These are phyloP conservation scores for Drechslerella coelobrocha DNA, from an alignment of 2,329 filamentous ascomycete species.

Conservation along the genomic window DNA sequence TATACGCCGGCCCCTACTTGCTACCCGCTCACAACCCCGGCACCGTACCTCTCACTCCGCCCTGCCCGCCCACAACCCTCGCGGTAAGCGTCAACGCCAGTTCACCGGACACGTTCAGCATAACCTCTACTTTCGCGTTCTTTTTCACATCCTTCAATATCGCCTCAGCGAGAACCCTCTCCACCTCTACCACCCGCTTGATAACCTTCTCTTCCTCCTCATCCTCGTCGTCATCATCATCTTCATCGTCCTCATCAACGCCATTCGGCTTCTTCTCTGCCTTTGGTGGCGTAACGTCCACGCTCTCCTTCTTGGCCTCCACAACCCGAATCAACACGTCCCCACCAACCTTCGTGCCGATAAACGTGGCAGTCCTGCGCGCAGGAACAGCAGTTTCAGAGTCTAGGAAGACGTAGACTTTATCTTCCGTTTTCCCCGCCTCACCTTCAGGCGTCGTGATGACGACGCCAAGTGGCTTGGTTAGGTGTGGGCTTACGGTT, in stretches of 20 bases:
- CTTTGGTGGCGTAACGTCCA: constrained; percentile 80
- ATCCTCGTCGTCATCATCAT: constrained; percentile 63
- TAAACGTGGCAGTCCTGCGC: constrained; percentile 80
- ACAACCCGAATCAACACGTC: constrained; percentile 87
- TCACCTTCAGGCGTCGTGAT: constrained; percentile 66
- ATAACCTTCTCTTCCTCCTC: constrained; percentile 87
- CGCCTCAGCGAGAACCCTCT: constrained; percentile 81
- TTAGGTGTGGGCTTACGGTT: constrained; percentile 88
- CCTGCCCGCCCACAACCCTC: constrained; percentile 85
- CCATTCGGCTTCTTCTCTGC: constrained; percentile 66
- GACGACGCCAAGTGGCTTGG: constrained; percentile 86
- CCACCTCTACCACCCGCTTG: constrained; percentile 91
- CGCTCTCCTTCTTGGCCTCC: constrained; percentile 89
- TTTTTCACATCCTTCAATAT: constrained; percentile 84
- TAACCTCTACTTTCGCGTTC: constrained; percentile 88
- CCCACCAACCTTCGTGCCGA: constrained; percentile 78
- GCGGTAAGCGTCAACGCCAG: constrained; percentile 79
- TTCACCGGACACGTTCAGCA: constrained; percentile 83
- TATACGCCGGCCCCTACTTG: not conserved
- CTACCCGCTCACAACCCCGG: constrained; percentile 11
- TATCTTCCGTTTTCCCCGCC: constrained; percentile 62
- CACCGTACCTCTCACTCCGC: constrained; percentile 71
- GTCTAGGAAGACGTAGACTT: constrained; percentile 81
- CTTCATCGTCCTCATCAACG: constrained; percentile 68
- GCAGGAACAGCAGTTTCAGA: constrained; percentile 89